Base-by-base conservation (phyloP, 768 basidiomycete species). In the Pisolithus microcarpus region DNA sequence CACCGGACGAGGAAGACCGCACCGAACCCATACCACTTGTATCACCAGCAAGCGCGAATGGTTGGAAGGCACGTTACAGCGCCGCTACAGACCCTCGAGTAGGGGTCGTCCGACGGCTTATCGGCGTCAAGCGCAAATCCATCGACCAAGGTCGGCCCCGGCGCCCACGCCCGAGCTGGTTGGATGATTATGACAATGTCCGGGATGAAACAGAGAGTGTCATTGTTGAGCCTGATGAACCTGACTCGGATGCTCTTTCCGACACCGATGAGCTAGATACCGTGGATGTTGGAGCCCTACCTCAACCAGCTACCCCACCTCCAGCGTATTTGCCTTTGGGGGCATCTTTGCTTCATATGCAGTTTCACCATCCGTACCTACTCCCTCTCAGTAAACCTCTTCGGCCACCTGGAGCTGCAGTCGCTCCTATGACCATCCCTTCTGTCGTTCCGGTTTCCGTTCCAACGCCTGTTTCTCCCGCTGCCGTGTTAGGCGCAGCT, bases 391-490 rank as follows among this genome's bases (percentile, higher is more conserved):
- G 82, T 57, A 72, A 69, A 23, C 76, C 85, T 4, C 67, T 88
- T 3, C 78, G 79, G 1, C 77, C 82, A 1, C 81, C 81, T 1
- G 83, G 75, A 1, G 71, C 77, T 9, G 73, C 73, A 23, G 71
- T 77, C 2, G 72, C 72, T 11, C 73, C 76, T 8, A 72, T 74
- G 43, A 70, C 70, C 55, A 70, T 74, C 4, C 67, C 72, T 0
- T 61, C 70, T 15, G 65, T 72, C 13, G 61, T 73, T 4, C 69
- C 68, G 3, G 71, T 72, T 3, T 76, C 77, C n/a, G 88, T 84
- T 0, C 88, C 87, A 1, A 92, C 90, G 0, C 90, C 90, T 1
- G 87, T 91, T 3, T 91, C 89, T 0, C 90, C 90, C 18, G 87
- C 86, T 4, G 84, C 85, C 1, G 72, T 73, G 0, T 68, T 87